Conservation (phyloP, 345 rosid species). For the Rhodamnia argentea region DNA sequence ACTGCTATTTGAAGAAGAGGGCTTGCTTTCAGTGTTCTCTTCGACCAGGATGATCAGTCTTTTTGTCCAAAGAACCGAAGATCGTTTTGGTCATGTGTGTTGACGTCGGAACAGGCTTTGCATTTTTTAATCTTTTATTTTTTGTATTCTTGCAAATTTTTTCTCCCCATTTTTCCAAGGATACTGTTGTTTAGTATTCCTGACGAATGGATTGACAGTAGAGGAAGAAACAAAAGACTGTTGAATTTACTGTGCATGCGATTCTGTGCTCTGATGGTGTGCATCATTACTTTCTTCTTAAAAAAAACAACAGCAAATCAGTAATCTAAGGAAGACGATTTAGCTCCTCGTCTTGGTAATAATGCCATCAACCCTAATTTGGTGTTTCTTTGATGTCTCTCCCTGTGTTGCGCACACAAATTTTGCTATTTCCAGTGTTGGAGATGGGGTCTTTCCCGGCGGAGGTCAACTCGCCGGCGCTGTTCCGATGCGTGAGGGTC, state of each 20-base stretch:
- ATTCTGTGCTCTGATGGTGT: not conserved
- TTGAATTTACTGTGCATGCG: not conserved
- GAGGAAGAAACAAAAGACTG: not conserved
- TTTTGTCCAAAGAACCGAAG: not conserved
- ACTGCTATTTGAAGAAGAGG: not conserved
- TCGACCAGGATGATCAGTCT: not conserved
- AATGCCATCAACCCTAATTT: not conserved
- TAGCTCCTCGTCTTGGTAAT: not conserved
- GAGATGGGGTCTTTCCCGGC: conserved; percentile 65
- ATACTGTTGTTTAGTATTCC: not conserved
- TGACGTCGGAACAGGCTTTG: not conserved
- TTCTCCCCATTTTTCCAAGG: not conserved
- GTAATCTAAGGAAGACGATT: not conserved
- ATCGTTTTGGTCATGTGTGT: not conserved
- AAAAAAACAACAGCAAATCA: not conserved
- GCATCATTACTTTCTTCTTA: not conserved
- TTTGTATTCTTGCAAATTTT: not conserved
- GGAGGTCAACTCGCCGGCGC: conserved; percentile 57
- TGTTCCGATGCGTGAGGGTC: conserved; percentile 73
- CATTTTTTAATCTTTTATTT: not conserved
- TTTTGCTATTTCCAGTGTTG: conserved; percentile 37
- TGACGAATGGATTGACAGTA: not conserved
- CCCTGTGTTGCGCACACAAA: not conserved
- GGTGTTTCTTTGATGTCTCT: not conserved
- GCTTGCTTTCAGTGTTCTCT: not conserved